Evolutionary conservation across 202 grass and related monocot species (phyloP).

Genomic region (Setaria viridis): DNA sequence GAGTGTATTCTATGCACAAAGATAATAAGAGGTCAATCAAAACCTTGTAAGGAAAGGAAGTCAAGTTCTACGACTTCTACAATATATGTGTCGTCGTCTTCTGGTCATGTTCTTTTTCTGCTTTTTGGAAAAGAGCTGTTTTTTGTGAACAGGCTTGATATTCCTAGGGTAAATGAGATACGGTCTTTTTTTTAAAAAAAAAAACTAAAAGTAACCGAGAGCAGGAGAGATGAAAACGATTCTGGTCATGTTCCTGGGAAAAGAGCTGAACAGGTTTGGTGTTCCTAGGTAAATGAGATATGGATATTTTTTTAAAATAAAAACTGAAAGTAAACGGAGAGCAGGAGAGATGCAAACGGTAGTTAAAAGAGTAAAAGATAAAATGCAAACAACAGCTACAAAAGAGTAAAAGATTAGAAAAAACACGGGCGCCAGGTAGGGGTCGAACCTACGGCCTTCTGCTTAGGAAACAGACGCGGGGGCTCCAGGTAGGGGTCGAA

Average conservation of each 20-base stretch:
- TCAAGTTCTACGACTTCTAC: background rate
- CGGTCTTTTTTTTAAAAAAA: no score
- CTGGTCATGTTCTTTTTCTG: no score
- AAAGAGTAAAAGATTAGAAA: background rate
- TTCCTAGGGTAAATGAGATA: no score
- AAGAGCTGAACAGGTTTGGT: background rate
- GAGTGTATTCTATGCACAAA: background rate
- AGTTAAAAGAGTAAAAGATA: background rate
- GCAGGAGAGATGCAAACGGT: background rate
- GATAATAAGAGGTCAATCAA: background rate
- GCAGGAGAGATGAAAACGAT: no score
- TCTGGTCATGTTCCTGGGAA: no score
- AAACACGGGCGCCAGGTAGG: conserved; percentile 46
- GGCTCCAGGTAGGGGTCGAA: conserved; percentile 46
- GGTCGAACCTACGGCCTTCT: conserved; percentile 57
- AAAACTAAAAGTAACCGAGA: no score
- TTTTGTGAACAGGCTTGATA: no score
- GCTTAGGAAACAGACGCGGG: conserved; percentile 90
- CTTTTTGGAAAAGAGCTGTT: no score
- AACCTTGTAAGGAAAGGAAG: background rate
- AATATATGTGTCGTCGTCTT: background rate
- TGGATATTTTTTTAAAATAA: background rate
- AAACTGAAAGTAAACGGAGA: background rate
- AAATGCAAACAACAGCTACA: no score
- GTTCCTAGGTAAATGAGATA: background rate